A percentile compares a stretch with the other conserved stretches of the same genome.
These are phyloP conservation scores for Rubia balearica DNA, from an alignment of 305 asterid species.

Conservation along the genomic window DNA sequence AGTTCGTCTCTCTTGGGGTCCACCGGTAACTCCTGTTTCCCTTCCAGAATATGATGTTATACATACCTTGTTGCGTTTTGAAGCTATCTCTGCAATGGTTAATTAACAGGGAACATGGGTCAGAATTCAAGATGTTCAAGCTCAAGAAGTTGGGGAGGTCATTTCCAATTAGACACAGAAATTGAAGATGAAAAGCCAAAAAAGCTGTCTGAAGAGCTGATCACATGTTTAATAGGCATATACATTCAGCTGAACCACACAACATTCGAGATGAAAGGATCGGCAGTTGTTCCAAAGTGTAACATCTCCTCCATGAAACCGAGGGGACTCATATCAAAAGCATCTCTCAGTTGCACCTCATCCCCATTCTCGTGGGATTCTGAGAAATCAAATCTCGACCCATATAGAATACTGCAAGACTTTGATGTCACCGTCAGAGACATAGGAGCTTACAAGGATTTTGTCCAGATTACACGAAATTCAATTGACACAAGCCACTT, in stretches of 20 bases:
- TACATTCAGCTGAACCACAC: conserved; percentile 52
- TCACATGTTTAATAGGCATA: conserved; percentile 61
- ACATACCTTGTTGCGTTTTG: not conserved
- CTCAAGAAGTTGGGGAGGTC: conserved; percentile 26
- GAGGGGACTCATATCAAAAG: conserved; percentile 57
- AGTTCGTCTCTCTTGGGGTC: conserved; percentile 26
- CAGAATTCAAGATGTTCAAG: conserved; percentile 37
- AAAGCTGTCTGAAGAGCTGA: conserved; percentile 63
- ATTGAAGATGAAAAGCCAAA: conserved; percentile 42
- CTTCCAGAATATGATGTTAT: not conserved
- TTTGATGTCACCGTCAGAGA: conserved; percentile 49
- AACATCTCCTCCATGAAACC: conserved; percentile 50
- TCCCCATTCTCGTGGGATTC: conserved; percentile 42
- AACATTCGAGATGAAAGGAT: conserved; percentile 38
- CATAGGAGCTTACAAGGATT: conserved; percentile 72
- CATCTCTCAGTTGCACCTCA: conserved; percentile 42
- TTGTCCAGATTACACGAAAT: conserved; percentile 51
- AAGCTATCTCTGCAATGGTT: not conserved
- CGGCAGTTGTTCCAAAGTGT: conserved; percentile 42
- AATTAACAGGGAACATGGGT: conserved; percentile 27
- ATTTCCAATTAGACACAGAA: conserved; percentile 27
- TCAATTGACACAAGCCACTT: conserved; percentile 47
- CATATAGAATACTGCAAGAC: conserved; percentile 59
- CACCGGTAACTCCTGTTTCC: conserved; percentile 21
- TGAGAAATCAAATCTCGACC: conserved; percentile 47